Evolutionary conservation across 2,329 filamentous ascomycete species (phyloP).

Genomic region (Clarireedia monteithiana): DNA sequence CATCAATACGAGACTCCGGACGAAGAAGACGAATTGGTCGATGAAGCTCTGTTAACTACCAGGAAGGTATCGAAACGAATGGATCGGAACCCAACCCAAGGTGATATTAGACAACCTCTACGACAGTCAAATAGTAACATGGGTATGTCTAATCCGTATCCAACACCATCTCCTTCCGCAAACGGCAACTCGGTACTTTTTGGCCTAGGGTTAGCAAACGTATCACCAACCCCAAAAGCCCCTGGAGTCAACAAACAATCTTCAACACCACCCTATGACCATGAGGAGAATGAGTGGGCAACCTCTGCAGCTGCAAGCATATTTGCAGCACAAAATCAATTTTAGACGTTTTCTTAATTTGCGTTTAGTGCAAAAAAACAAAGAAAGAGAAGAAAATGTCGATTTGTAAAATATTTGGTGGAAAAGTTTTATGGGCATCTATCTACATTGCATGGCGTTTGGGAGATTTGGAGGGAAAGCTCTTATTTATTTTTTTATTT

Average conservation of each 20-base stretch:
- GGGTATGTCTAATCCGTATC: slow-evolving; percentile 53
- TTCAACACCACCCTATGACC: slow-evolving; percentile 93
- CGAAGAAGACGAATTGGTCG: slow-evolving; percentile 91
- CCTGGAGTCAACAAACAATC: slow-evolving; percentile 56
- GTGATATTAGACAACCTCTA: slow-evolving; percentile 40
- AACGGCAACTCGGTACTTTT: slow-evolving; percentile 73
- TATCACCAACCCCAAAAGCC: slow-evolving; percentile 38
- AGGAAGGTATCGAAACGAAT: slow-evolving; percentile 67
- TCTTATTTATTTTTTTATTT: slow-evolving; percentile 1
- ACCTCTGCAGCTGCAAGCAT: slow-evolving; percentile 75
- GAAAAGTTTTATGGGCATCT: slow-evolving; percentile 25
- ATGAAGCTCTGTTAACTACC: slow-evolving; percentile 77
- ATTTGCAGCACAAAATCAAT: slow-evolving; percentile 61
- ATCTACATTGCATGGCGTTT: slow-evolving; percentile 31
- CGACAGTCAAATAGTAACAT: slow-evolving; percentile 59
- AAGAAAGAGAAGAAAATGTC: slow-evolving; percentile 8
- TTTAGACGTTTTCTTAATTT: slow-evolving; percentile 31
- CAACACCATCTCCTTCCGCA: slow-evolving; percentile 68
- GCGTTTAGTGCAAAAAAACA: no score
- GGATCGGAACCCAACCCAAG: slow-evolving; percentile 35
- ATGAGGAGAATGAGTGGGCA: slow-evolving; percentile 89
- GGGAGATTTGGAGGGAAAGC: slow-evolving; percentile 16
- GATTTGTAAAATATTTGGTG: slow-evolving; percentile 27
- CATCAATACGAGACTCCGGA: slow-evolving; percentile 90
- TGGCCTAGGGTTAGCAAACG: slow-evolving; percentile 44